Percentiles rank a stretch among this genome's conserved stretches.
These are phyloP conservation scores for Fibroporia radiculosa DNA, from an alignment of 768 basidiomycete species.

Conservation along the genomic window DNA sequence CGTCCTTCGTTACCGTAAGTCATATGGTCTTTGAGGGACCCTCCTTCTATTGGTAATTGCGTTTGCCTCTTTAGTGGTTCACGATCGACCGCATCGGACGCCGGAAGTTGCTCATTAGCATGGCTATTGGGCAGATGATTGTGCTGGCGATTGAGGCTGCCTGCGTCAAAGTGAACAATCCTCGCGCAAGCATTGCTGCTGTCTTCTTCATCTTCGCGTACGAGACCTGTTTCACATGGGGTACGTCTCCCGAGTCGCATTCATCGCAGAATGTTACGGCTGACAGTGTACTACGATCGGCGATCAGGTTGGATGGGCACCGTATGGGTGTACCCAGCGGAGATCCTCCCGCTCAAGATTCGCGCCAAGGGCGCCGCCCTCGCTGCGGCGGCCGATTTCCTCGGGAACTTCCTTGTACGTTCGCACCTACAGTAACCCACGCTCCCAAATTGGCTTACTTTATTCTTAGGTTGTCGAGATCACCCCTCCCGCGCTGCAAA, in stretches of 20 bases:
- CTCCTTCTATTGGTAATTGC: neutral
- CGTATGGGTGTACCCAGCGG: conserved; percentile 8
- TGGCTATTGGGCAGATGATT: conserved; percentile 26
- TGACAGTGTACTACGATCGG: neutral
- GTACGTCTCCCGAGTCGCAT: conserved; percentile 20
- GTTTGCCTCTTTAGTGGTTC: conserved; percentile 2
- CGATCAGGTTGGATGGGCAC: conserved; percentile 7
- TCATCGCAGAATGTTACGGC: neutral
- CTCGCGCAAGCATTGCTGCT: conserved; percentile 7
- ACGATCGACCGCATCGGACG: conserved; percentile 31
- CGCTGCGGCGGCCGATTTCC: conserved; percentile 5
- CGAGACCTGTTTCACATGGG: conserved; percentile 29
- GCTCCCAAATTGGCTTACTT: neutral
- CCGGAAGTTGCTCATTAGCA: conserved; percentile 30
- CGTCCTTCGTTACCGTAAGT: conserved; percentile 26
- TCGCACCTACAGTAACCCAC: neutral
- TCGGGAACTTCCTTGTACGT: conserved; percentile 7
- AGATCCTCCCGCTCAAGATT: conserved; percentile 7
- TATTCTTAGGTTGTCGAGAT: conserved; percentile 32
- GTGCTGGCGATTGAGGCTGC: conserved; percentile 4
- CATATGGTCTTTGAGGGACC: conserved; percentile 27
- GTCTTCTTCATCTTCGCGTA: conserved; percentile 31
- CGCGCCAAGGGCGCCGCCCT: conserved; percentile 8
- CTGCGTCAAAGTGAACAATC: conserved; percentile 2
- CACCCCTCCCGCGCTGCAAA: conserved; percentile 35